Evolutionary conservation across 805 yeast species (phyloP).

Genomic region (Candida chauliodis): DNA sequence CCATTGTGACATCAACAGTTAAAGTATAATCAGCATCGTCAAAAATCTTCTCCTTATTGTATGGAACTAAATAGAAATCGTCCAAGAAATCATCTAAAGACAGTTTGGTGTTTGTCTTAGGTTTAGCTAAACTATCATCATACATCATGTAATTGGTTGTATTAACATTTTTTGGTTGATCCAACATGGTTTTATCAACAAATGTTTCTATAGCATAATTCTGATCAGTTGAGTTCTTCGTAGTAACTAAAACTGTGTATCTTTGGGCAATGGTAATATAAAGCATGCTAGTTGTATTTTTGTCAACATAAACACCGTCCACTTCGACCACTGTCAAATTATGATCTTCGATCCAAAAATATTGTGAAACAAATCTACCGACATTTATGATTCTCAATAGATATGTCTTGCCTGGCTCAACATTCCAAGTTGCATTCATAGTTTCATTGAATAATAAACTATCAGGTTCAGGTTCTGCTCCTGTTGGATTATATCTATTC

Average conservation of each 20-base stretch:
- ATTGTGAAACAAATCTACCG: constrained; percentile 70
- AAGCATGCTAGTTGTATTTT: constrained; percentile 49
- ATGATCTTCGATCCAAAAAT: constrained; percentile 39
- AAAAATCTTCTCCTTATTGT: constrained; percentile 32
- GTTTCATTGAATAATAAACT: constrained; percentile 63
- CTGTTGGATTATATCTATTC: constrained; percentile 74
- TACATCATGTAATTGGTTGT: constrained; percentile 57
- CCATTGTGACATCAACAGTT: constrained; percentile 59
- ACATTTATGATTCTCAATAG: constrained; percentile 59
- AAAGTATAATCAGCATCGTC: constrained; percentile 64
- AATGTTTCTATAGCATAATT: constrained; percentile 61
- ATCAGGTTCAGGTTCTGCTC: constrained; percentile 79
- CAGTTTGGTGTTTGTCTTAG: constrained; percentile 20
- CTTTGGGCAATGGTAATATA: constrained; percentile 80
- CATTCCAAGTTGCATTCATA: constrained; percentile 49
- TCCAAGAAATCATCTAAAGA: constrained; percentile 49
- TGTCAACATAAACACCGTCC: constrained; percentile 54
- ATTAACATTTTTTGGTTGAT: constrained; percentile 52
- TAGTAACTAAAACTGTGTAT: constrained; percentile 60
- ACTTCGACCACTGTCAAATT: constrained; percentile 38
- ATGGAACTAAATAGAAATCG: constrained; percentile 74
- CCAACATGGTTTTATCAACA: constrained; percentile 66
- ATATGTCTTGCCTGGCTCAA: constrained; percentile 60
- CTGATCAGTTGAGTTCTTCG: constrained; percentile 41
- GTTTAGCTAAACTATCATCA: constrained; percentile 23